These are phyloP conservation scores for Sporothrix inflata DNA, from an alignment of 2,329 filamentous ascomycete species.

Conservation along the genomic window DNA sequence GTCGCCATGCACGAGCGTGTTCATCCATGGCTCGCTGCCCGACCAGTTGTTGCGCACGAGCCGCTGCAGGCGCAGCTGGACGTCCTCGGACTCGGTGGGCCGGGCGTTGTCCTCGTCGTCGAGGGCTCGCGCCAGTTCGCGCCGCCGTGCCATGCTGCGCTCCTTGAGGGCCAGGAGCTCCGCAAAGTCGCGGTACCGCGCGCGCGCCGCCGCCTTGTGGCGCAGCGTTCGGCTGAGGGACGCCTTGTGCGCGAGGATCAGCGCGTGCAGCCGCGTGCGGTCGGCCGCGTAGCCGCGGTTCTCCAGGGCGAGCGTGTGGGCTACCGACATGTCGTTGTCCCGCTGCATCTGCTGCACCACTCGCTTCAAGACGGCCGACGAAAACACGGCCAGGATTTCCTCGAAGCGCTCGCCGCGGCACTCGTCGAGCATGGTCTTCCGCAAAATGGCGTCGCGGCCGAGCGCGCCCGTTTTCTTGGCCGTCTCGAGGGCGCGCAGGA, in stretches of 20 bases:
- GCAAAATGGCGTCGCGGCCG: slow-evolving; percentile 75
- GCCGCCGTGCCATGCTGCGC: slow-evolving; percentile 57
- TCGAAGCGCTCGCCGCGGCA: slow-evolving; percentile 90
- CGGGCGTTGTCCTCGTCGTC: slow-evolving; percentile 33
- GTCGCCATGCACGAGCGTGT: slow-evolving; percentile 71
- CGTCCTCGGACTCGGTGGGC: slow-evolving; percentile 45
- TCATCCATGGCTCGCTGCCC: slow-evolving; percentile 74
- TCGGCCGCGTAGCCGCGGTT: slow-evolving; percentile 60
- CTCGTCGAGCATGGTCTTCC: slow-evolving; percentile 96
- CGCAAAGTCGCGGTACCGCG: slow-evolving; percentile 65
- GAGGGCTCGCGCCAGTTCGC: slow-evolving; percentile 49
- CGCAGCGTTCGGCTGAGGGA: slow-evolving; percentile 64
- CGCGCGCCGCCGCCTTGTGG: slow-evolving; percentile 62
- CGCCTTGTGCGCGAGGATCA: slow-evolving; percentile 74
- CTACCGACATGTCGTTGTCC: slow-evolving; percentile 36
- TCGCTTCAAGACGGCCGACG: slow-evolving; percentile 78
- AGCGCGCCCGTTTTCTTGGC: slow-evolving; percentile 86
- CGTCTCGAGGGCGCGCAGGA: slow-evolving; percentile 79
- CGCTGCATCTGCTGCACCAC: slow-evolving; percentile 52
- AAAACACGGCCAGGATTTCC: slow-evolving; percentile 83
- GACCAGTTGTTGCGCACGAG: slow-evolving; percentile 75
- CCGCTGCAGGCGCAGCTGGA: slow-evolving; percentile 57
- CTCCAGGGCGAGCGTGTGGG: slow-evolving; percentile 61
- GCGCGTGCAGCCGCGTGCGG: slow-evolving; percentile 60
- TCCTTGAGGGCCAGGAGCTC: slow-evolving; percentile 67